Percentiles rank a stretch among this genome's conserved stretches.
These are phyloP conservation scores for Lagenidium giganteum DNA, from an alignment of 352 stramenopile species.

Conservation along the genomic window DNA sequence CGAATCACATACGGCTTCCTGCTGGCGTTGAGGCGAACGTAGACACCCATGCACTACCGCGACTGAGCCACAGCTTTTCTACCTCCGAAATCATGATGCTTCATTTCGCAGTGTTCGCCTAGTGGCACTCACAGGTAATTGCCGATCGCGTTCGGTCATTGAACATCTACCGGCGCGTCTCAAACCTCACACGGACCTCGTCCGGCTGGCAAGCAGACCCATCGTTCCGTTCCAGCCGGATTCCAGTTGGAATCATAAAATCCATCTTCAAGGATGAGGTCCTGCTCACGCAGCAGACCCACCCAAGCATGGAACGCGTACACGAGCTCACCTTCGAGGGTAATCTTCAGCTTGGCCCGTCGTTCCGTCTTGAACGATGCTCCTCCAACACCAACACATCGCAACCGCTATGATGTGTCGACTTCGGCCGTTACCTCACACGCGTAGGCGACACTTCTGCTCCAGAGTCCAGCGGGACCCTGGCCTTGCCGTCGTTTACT, in stretches of 20 bases:
- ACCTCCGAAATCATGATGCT: not conserved
- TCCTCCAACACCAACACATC: no score
- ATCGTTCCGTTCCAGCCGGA: constrained; percentile 10
- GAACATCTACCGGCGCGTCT: constrained; percentile 2
- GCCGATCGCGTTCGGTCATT: constrained; percentile 4
- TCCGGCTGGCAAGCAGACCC: constrained; percentile 5
- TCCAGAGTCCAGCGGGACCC: no score
- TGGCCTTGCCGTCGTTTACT: no score
- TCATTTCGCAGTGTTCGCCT: not conserved
- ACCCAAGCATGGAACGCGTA: constrained; percentile 7
- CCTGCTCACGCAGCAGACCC: not conserved
- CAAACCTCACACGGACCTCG: constrained; percentile 4
- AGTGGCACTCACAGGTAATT: no score
- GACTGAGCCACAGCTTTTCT: constrained; percentile 3
- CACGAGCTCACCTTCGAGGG: constrained; percentile 1
- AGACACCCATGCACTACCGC: constrained; percentile 1
- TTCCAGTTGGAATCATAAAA: constrained; percentile 10
- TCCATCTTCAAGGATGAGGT: constrained; percentile 10
- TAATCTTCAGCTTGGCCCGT: constrained; percentile 6
- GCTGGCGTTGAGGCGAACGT: not conserved
- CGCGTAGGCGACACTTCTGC: no score
- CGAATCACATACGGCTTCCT: not conserved
- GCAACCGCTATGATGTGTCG: no score
- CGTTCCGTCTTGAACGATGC: constrained; percentile 1
- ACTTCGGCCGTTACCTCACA: no score